These are phyloP conservation scores for Rhodomyrtus psidioides DNA, from an alignment of 441 rosid genomes.

Conservation along the genomic window DNA sequence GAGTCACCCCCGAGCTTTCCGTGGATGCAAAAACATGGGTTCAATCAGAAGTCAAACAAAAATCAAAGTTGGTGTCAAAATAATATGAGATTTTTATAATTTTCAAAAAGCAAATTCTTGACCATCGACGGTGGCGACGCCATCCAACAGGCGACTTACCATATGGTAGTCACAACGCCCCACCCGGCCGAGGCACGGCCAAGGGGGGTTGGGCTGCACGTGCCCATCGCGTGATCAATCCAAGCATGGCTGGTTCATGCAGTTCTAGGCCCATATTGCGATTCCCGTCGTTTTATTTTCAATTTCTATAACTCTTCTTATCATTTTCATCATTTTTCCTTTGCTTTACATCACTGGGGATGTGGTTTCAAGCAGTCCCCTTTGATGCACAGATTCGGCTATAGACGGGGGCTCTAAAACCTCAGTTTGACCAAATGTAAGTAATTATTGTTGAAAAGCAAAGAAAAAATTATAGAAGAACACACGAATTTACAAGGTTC, in stretches of 20 bases:
- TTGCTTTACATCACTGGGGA: background rate
- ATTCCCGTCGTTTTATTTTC: background rate
- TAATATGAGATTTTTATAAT: background rate
- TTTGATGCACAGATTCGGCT: background rate
- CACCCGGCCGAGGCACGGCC: too few species aligned
- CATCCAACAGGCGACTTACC: background rate
- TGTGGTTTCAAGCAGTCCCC: background rate
- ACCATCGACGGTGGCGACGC: rapidly evolving
- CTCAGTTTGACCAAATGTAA: background rate
- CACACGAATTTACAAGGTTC: too few species aligned
- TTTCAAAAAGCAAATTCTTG: background rate
- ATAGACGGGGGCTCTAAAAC: background rate
- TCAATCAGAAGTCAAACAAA: background rate
- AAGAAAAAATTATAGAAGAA: too few species aligned
- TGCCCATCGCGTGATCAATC: background rate
- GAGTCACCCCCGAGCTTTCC: background rate
- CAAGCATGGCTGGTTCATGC: background rate
- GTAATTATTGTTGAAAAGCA: too few species aligned
- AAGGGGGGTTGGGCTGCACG: background rate
- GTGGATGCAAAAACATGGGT: background rate
- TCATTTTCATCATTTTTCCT: background rate
- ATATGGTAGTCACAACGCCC: too few species aligned
- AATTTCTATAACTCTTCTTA: background rate
- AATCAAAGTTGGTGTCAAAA: background rate
- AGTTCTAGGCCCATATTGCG: background rate